Conservation (phyloP, 2,329 filamentous ascomycete species). For the Colletotrichum lupini region DNA sequence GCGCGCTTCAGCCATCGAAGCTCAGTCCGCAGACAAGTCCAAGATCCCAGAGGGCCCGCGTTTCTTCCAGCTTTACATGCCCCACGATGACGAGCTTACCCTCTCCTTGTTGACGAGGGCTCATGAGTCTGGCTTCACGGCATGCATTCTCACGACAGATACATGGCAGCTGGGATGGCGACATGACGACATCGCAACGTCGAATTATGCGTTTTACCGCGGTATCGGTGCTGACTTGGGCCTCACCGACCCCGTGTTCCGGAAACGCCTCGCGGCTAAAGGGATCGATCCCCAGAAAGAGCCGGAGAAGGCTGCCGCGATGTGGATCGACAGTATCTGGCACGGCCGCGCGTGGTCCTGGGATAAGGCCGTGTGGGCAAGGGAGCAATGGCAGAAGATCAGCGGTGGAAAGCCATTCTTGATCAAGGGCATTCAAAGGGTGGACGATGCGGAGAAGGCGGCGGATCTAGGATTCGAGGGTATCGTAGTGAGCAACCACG, state of each 20-base stretch:
- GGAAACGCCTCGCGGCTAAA: constrained; percentile 58
- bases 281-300: constrained; percentile 58
- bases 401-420: constrained; percentile 69
- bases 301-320: constrained; percentile 64
- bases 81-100: constrained; percentile 70
- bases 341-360: constrained; percentile 71
- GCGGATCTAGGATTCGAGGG: constrained; percentile 69
- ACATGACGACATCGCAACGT: constrained; percentile 65
- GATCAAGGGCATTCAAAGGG: constrained; percentile 72
- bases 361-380: constrained; percentile 72
- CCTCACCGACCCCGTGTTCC: constrained; percentile 69
- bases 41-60: constrained; percentile 48
- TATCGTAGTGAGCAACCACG: constrained; percentile 71
- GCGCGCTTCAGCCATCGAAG: background rate
- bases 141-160: constrained; percentile 70
- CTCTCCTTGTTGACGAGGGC: constrained; percentile 67
- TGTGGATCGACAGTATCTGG: constrained; percentile 74
- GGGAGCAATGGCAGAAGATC: constrained; percentile 68
- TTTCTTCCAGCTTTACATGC: constrained; percentile 74
- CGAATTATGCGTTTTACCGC: constrained; percentile 73
- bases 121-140: constrained; percentile 63
- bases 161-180: constrained; percentile 74
- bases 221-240: constrained; percentile 69
- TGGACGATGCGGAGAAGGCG: constrained; percentile 65
- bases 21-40: constrained; percentile 9